Evolutionary conservation across 2,329 filamentous ascomycete species (phyloP).

Genomic region (Rhynchosporium secalis): DNA sequence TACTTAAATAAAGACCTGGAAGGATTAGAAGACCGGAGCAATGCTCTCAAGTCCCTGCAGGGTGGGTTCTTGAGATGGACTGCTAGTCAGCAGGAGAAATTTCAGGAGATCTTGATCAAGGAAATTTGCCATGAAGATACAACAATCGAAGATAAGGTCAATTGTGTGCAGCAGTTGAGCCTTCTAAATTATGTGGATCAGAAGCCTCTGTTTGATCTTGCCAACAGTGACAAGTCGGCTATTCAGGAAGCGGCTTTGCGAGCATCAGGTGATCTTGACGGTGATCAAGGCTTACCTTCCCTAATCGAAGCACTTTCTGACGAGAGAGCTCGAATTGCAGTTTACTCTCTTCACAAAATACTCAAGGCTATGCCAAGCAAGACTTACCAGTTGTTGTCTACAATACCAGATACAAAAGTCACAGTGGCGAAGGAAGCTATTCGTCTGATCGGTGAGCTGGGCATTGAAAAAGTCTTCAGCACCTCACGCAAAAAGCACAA

Average conservation of each 20-base stretch:
- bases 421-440: constrained; percentile 24
- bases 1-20: constrained; percentile 14
- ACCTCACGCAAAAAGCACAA: constrained; percentile 14
- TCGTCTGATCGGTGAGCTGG: constrained; percentile 22
- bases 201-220: constrained; percentile 9
- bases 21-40: constrained; percentile 1
- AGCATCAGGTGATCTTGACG: constrained; percentile 18
- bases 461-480: constrained; percentile 16
- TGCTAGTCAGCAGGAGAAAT: constrained; percentile 15
- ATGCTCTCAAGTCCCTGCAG: constrained; percentile 4
- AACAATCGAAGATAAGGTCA: constrained; percentile 2
- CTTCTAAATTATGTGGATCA: constrained; percentile 5
- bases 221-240: constrained; percentile 3
- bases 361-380: constrained; percentile 14
- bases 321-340: constrained; percentile 19
- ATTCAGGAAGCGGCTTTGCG: constrained; percentile 19
- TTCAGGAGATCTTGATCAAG: constrained; percentile 13
- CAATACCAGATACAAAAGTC: constrained; percentile 19
- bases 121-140: constrained; percentile 17
- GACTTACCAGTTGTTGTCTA: constrained; percentile 9
- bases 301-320: constrained; percentile 21
- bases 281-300: constrained; percentile 6
- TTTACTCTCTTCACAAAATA: constrained; percentile 17
- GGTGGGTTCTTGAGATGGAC: constrained; percentile 24
- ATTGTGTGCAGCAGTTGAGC: constrained; percentile 16